phyloP scores from a whole-genome alignment of 305 asterid genomes.

The Fraxinus dipetala region DNA sequence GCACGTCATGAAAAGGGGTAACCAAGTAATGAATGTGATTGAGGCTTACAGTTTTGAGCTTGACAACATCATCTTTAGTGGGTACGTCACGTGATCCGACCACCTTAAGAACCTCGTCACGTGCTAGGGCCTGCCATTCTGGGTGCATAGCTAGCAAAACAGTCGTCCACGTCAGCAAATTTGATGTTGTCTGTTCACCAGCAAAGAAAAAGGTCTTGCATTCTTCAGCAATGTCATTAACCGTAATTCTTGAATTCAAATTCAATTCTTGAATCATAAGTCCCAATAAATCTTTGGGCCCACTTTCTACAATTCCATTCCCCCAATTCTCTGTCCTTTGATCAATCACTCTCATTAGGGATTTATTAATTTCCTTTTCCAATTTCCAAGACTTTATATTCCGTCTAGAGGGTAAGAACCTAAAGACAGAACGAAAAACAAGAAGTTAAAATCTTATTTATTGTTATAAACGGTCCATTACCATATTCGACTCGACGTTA shows the following conservation, averaged over 20 bases:
- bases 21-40: background rate
- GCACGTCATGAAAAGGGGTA: background rate
- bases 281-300: conserved; percentile 79
- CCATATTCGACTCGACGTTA: too few relatives aligned
- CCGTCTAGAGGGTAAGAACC: conserved; percentile 78
- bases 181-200: conserved; percentile 85
- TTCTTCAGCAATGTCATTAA: conserved; percentile 80
- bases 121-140: conserved; percentile 95
- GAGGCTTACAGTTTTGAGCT: conserved; percentile 75
- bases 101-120: conserved; percentile 89
- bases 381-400: conserved; percentile 79
- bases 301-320: conserved; percentile 36
- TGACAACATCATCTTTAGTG: conserved; percentile 58
- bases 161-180: conserved; percentile 89
- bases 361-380: conserved; percentile 72
- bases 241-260: conserved; percentile 30
- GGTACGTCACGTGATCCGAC: conserved; percentile 91
- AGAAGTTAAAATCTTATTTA: background rate
- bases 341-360: conserved; percentile 61
- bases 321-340: conserved; percentile 38
- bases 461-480: too few relatives aligned
- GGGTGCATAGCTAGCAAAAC: conserved; percentile 89
- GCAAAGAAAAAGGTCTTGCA: conserved; percentile 95
- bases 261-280: conserved; percentile 50
- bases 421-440: too few relatives aligned